Evolutionary conservation across 164 flowering plant species (phyloP).

Genomic region (Piper betle): DNA sequence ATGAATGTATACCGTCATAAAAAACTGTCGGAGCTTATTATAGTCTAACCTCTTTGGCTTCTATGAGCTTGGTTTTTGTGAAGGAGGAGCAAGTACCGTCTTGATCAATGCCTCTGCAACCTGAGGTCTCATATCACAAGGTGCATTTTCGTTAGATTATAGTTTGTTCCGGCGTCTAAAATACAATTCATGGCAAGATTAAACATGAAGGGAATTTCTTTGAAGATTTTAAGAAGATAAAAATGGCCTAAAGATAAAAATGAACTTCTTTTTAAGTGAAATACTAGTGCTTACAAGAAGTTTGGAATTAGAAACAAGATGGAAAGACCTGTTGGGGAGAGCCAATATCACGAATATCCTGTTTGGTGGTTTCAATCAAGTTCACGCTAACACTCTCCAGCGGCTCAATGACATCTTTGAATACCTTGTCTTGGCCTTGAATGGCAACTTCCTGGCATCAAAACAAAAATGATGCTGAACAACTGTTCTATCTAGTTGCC

Average conservation of each 20-base stretch:
- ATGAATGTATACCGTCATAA: too few relatives aligned
- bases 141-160: background rate
- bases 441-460: constrained; percentile 60
- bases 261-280: too few relatives aligned
- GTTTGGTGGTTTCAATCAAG: constrained; percentile 58
- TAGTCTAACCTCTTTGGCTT: constrained; percentile 58
- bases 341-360: constrained; percentile 70
- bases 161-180: background rate
- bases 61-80: constrained; percentile 71
- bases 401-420: constrained; percentile 93
- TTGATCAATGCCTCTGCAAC: constrained; percentile 69
- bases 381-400: constrained; percentile 82
- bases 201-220: too few relatives aligned
- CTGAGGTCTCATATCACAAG: constrained; percentile 20
- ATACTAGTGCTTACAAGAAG: too few relatives aligned
- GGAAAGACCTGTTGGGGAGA: constrained; percentile 69
- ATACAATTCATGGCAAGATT: background rate
- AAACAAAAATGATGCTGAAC: background rate
- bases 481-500: background rate
- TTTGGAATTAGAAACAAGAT: background rate
- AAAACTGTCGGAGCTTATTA: too few relatives aligned
- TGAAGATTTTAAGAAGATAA: background rate
- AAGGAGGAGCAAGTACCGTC: constrained; percentile 72
- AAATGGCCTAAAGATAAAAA: too few relatives aligned
- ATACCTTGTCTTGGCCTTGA: constrained; percentile 87